Conservation (phyloP, 2,329 filamentous ascomycete genomes). For the Bertia moriformis region DNA sequence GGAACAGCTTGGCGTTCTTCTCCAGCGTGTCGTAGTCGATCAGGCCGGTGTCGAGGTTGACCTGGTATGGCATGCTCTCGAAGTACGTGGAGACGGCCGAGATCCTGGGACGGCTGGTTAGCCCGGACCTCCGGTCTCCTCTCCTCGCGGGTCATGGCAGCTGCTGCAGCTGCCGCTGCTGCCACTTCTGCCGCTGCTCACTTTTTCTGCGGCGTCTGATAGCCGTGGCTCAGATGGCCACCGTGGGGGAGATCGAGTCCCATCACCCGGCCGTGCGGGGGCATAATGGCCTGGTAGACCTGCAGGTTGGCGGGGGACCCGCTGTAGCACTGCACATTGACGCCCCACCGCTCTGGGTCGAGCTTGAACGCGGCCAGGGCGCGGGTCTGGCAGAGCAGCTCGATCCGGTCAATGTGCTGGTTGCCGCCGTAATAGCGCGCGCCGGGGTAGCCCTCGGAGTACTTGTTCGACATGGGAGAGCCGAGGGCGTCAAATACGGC, state of each 20-base stretch:
- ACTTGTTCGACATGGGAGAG: slow-evolving; percentile 95
- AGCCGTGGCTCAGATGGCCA: slow-evolving; percentile 89
- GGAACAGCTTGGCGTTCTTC: slow-evolving; percentile 80
- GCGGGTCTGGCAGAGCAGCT: slow-evolving; percentile 86
- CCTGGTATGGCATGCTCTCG: slow-evolving; percentile 93
- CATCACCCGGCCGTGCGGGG: slow-evolving; percentile 90
- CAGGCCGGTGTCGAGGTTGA: slow-evolving; percentile 77
- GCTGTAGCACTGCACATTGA: slow-evolving; percentile 90
- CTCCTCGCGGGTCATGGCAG: slow-evolving; percentile 2
- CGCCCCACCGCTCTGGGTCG: slow-evolving; percentile 82
- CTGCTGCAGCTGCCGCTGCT: not conserved
- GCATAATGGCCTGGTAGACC: slow-evolving; percentile 95
- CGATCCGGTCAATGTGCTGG: slow-evolving; percentile 94
- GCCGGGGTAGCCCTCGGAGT: slow-evolving; percentile 96
- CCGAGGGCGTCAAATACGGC: slow-evolving; percentile 96
- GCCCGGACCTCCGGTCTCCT: too few relatives aligned
- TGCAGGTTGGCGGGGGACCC: slow-evolving; percentile 94
- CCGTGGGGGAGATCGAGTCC: slow-evolving; percentile 88
- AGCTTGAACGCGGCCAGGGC: slow-evolving; percentile 83
- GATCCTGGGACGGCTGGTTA: slow-evolving; percentile 37
- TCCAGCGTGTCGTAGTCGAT: slow-evolving; percentile 93
- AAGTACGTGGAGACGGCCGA: slow-evolving; percentile 98
- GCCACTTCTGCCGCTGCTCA: slow-evolving; percentile 21
- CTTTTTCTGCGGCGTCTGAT: slow-evolving; percentile 91
- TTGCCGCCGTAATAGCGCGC: slow-evolving; percentile 98